Percentiles rank a stretch among this genome's conserved stretches.
phyloP scores from a whole-genome alignment of 2,329 filamentous ascomycete genomes.

The Penicillium sclerotiorum region DNA sequence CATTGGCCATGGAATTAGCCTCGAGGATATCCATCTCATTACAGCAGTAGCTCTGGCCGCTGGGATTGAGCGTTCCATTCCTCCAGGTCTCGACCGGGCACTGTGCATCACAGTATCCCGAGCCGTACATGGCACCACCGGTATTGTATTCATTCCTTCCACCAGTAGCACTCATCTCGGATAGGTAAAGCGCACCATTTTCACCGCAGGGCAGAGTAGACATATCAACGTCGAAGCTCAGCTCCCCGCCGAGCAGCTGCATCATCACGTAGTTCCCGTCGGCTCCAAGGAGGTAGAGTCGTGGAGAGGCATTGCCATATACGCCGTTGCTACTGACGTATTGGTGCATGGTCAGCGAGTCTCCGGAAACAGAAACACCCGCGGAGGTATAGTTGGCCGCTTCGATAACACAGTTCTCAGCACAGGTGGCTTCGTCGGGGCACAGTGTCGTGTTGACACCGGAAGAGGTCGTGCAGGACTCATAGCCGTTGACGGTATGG shows the following conservation, averaged over 20 bases:
- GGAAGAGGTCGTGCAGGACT: slow-evolving; percentile 50
- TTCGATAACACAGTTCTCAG: slow-evolving; percentile 59
- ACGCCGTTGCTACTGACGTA: slow-evolving; percentile 47
- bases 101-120: slow-evolving; percentile 66
- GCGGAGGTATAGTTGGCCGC: slow-evolving; percentile 57
- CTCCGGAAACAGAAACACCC: slow-evolving; percentile 55
- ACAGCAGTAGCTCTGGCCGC: slow-evolving; percentile 64
- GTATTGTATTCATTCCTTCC: slow-evolving; percentile 58
- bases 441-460: slow-evolving; percentile 54
- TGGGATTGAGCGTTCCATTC: too few relatives aligned
- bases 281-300: slow-evolving; percentile 66
- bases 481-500: slow-evolving; percentile 51
- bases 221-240: slow-evolving; percentile 73
- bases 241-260: slow-evolving; percentile 67
- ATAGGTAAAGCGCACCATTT: slow-evolving; percentile 71
- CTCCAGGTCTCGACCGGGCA: slow-evolving; percentile 57
- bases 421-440: slow-evolving; percentile 53
- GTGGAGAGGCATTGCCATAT: slow-evolving; percentile 54
- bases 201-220: slow-evolving; percentile 69
- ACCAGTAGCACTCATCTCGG: slow-evolving; percentile 64
- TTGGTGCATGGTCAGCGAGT: slow-evolving; percentile 53
- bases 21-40: slow-evolving; percentile 73
- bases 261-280: slow-evolving; percentile 67
- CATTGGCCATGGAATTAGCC: slow-evolving; percentile 66
- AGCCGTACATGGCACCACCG: slow-evolving; percentile 63